phyloP scores from a whole-genome alignment of 106 monocot species.

The Allium cepa region DNA sequence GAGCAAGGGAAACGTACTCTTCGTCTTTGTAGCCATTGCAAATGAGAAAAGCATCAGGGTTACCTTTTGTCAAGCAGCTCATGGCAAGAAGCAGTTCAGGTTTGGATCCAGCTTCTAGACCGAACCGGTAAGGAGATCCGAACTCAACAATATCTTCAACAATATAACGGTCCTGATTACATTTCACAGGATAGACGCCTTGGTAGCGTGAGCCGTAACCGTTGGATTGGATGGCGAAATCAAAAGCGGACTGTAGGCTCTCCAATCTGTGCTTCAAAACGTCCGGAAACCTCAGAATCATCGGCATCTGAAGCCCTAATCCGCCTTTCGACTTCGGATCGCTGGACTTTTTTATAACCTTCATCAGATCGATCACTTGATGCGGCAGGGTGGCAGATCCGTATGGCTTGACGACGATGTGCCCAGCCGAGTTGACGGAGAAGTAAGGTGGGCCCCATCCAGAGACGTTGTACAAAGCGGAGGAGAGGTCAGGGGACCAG shows the following conservation, averaged over 20 bases:
- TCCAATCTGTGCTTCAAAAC: constrained; percentile 71
- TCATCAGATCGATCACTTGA: constrained; percentile 92
- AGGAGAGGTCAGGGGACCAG: constrained; percentile 78
- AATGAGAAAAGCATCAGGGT: constrained; percentile 70
- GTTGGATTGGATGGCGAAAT: constrained; percentile 58
- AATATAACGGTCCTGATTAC: constrained; percentile 85
- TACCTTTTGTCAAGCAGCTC: constrained; percentile 63
- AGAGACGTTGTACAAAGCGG: constrained; percentile 67
- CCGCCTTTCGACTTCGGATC: constrained; percentile 64
- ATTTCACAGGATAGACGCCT: constrained; percentile 95
- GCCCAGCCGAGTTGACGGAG: constrained; percentile 59
- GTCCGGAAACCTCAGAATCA: constrained; percentile 85
- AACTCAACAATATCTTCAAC: constrained; percentile 87
- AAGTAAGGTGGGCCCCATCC: constrained; percentile 98
- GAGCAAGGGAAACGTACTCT: constrained; percentile 83
- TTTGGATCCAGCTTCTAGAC: constrained; percentile 96
- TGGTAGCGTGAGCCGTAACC: constrained; percentile 70
- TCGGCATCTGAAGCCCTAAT: constrained; percentile 73
- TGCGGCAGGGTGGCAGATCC: constrained; percentile 61
- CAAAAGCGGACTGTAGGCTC: constrained; percentile 77
- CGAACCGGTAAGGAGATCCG: constrained; percentile 65
- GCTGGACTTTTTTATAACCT: constrained; percentile 72
- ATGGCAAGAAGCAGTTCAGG: constrained; percentile 96
- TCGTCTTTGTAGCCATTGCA: constrained; percentile 99
- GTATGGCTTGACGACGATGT: constrained; percentile 60